Conservation (phyloP, 1,284 basidiomycete species). For the Ustilago curta region DNA sequence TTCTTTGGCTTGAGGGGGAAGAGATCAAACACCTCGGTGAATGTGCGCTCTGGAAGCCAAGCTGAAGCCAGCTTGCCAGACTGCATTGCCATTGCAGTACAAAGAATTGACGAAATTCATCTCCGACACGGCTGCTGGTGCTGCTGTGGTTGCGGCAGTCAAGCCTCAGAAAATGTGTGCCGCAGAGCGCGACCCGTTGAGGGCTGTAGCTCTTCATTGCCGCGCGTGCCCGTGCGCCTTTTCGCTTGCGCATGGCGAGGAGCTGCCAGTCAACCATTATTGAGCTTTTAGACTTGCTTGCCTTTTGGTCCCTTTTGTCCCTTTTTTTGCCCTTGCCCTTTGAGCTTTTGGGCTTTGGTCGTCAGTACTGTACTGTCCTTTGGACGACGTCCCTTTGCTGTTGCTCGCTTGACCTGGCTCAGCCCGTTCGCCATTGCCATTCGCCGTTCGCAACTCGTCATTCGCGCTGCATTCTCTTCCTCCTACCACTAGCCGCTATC, state of each 20-base stretch:
- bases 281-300: neutral
- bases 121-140: constrained; percentile 6
- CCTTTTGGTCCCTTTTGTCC: neutral
- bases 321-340: no score
- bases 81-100: neutral
- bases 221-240: no score
- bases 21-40: neutral
- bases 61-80: no score
- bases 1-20: no score
- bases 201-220: no score
- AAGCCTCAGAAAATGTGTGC: no score
- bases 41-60: neutral
- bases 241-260: neutral
- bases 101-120: neutral
- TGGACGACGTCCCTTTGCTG: constrained; percentile 2
- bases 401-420: constrained; percentile 1
- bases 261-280: no score
- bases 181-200: no score
- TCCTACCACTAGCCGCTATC: neutral
- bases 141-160: neutral
- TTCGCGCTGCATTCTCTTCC: neutral
- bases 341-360: neutral
- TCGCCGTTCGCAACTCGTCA: no score
- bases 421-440: no score
- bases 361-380: neutral